Conservation (phyloP, 2,329 filamentous ascomycete species). For the Diaporthe humulicola region DNA sequence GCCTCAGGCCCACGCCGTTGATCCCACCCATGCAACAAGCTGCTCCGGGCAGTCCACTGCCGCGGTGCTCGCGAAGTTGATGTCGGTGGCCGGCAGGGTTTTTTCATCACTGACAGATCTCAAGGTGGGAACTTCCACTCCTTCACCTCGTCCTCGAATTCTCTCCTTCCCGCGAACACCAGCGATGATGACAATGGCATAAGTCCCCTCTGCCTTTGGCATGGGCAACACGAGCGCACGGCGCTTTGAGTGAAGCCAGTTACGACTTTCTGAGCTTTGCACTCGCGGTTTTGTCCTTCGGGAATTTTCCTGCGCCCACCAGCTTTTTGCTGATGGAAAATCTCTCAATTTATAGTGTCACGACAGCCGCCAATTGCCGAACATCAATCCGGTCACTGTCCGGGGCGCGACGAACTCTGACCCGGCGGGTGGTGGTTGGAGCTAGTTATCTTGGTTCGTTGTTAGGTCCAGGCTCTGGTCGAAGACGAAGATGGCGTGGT, state of each 20-base stretch:
- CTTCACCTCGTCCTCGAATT: background rate
- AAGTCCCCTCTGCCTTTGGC: background rate
- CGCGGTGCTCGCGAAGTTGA: background rate
- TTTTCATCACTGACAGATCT: background rate
- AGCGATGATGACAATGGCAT: background rate
- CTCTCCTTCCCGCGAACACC: background rate
- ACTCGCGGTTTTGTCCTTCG: conserved; percentile 19
- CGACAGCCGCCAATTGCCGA: background rate
- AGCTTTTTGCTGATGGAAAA: conserved; percentile 17
- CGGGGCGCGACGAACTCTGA: background rate
- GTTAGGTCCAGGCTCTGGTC: no score
- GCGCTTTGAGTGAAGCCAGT: background rate
- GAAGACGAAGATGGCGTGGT: no score
- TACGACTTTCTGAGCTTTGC: background rate
- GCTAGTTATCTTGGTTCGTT: background rate
- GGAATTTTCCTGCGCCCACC: conserved; percentile 16
- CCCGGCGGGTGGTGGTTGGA: background rate
- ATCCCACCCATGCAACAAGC: background rate
- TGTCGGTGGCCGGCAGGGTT: background rate
- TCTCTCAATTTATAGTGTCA: background rate
- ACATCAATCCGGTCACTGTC: background rate
- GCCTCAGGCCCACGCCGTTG: background rate
- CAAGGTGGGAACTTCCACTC: conserved; percentile 3
- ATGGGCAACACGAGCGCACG: background rate
- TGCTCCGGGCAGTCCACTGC: background rate